A percentile compares a stretch with the other conserved stretches of the same genome.
Evolutionary conservation across 2,329 filamentous ascomycete species (phyloP).

Genomic region (Arthrocladium fulminans): DNA sequence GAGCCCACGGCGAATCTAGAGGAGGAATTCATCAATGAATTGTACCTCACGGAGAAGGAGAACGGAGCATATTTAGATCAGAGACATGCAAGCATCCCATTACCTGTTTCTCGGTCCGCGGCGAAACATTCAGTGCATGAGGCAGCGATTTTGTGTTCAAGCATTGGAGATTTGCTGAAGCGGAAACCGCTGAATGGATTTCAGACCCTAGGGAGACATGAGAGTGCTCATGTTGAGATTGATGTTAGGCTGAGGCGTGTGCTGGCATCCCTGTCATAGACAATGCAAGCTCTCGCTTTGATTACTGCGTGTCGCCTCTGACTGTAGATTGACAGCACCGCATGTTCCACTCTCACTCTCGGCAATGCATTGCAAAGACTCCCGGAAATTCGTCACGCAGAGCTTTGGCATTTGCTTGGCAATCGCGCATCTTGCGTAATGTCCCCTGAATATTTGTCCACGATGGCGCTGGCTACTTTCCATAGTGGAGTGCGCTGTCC

Average conservation of each 20-base stretch:
- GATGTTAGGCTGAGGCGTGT: slow-evolving; percentile 17
- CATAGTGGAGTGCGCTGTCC: background rate
- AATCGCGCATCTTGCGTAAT: too few relatives aligned
- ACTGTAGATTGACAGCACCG: background rate
- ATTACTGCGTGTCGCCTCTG: background rate
- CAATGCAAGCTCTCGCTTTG: background rate
- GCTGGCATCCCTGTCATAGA: slow-evolving; percentile 8
- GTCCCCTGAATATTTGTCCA: too few relatives aligned
- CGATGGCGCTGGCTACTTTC: background rate
- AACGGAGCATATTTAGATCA: background rate
- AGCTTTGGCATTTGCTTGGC: too few relatives aligned
- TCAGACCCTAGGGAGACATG: slow-evolving; percentile 19
- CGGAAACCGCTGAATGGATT: slow-evolving; percentile 19
- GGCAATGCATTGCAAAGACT: background rate
- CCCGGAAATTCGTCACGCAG: background rate
- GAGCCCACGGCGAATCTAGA: background rate
- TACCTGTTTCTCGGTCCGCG: background rate
- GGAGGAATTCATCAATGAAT: slow-evolving; percentile 4
- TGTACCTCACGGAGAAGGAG: background rate
- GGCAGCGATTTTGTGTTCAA: slow-evolving; percentile 12
- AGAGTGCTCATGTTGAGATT: slow-evolving; percentile 19
- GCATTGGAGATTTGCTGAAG: slow-evolving; percentile 19
- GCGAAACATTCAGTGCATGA: slow-evolving; percentile 9
- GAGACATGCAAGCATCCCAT: background rate
- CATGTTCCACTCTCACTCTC: background rate